phyloP scores from a whole-genome alignment of 1,284 basidiomycete genomes.

The Cryptococcus sp. region DNA sequence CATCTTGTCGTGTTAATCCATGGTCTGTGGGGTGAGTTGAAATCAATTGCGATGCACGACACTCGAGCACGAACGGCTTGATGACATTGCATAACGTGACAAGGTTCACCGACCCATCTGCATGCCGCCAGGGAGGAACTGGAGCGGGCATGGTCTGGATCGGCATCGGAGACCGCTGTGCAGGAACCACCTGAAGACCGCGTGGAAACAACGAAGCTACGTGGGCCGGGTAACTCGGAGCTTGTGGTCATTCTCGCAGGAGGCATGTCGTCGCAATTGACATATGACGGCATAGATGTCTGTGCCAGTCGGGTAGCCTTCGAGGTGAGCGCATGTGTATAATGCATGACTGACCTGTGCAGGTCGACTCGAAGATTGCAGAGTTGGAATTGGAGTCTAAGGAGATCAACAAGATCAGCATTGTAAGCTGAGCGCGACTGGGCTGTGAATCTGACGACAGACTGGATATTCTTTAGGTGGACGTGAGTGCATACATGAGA shows the following conservation, averaged over 20 bases:
- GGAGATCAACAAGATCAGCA: constrained; percentile 40
- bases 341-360: neutral
- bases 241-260: constrained; percentile 47
- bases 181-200: constrained; percentile 27
- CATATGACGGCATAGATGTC: constrained; percentile 52
- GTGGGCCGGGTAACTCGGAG: constrained; percentile 18
- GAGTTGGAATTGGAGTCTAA: constrained; percentile 36
- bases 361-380: constrained; percentile 43
- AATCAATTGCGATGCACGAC: too few species aligned
- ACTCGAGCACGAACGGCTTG: too few species aligned
- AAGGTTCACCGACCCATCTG: constrained; percentile 46
- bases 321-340: constrained; percentile 32
- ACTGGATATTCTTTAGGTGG: constrained; percentile 52
- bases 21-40: constrained; percentile 48
- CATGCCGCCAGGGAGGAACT: constrained; percentile 42
- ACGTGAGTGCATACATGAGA: constrained; percentile 29
- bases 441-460: constrained; percentile 15
- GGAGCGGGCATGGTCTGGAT: constrained; percentile 22
- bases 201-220: constrained; percentile 9
- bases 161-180: constrained; percentile 1
- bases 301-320: constrained; percentile 49
- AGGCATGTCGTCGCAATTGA: constrained; percentile 45
- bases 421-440: constrained; percentile 29
- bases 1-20: constrained; percentile 52
- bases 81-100: neutral